Evolutionary conservation across 192 early-diverging fungal genomes (phyloP).

Genomic region (Phycomyces nitens): DNA sequence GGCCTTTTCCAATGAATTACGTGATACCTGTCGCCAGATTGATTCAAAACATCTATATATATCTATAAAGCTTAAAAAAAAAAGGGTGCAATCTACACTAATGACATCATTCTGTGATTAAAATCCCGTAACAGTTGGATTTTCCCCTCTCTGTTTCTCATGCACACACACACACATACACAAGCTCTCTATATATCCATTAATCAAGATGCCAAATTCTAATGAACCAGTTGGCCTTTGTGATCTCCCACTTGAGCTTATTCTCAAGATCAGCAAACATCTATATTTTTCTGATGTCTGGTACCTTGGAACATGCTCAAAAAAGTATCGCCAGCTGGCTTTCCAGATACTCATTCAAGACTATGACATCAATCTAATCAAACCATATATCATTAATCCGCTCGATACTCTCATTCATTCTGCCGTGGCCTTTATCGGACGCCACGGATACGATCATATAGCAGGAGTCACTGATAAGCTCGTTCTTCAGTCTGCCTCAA

Average conservation of each 20-base stretch:
- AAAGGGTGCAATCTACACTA: no score
- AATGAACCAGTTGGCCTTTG: neutral
- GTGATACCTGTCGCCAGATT: no score
- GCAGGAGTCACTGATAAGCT: neutral
- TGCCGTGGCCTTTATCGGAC: conserved; percentile 9
- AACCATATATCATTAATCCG: conserved; percentile 10
- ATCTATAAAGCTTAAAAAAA: no score
- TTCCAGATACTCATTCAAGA: neutral
- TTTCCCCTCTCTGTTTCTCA: no score
- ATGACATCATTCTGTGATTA: no score
- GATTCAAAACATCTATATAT: no score
- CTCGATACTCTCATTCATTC: conserved; percentile 11
- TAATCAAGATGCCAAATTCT: no score
- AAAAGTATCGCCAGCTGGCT: neutral
- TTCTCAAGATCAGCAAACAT: conserved; percentile 7
- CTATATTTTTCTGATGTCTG: conserved; percentile 10
- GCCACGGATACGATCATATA: neutral
- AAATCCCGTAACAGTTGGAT: no score
- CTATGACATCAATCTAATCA: conserved; percentile 5
- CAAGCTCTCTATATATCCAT: no score
- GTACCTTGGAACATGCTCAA: conserved; percentile 15
- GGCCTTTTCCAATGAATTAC: no score
- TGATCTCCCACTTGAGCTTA: conserved; percentile 11
- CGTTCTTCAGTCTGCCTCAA: conserved; percentile 17
- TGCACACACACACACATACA: no score